These are phyloP conservation scores for Trametes hirsuta DNA, from an alignment of 1,284 basidiomycete genomes.

Conservation along the genomic window DNA sequence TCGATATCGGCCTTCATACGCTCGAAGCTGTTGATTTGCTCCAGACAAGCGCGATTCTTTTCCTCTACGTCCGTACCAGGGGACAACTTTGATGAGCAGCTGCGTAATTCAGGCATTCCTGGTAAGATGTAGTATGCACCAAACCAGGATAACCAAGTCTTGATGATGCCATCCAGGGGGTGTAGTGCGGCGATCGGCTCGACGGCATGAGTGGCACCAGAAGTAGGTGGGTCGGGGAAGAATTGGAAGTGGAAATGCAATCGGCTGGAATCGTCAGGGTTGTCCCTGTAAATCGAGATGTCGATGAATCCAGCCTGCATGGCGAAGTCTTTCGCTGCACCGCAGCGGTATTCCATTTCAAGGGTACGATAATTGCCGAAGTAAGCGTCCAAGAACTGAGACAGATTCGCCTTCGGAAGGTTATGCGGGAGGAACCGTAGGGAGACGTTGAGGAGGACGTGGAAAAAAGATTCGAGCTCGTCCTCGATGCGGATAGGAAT, in stretches of 20 bases:
- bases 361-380: not conserved
- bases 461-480: conserved; percentile 13
- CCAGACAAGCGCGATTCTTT: too few relatives aligned
- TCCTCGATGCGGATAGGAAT: not conserved
- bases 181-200: too few relatives aligned
- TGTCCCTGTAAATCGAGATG: not conserved
- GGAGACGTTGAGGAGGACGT: conserved; percentile 2
- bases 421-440: conserved; percentile 6
- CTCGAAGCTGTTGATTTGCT: too few relatives aligned
- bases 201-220: not conserved
- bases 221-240: not conserved
- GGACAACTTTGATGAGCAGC: too few relatives aligned
- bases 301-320: not conserved
- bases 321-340: not conserved
- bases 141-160: not conserved
- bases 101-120: not conserved
- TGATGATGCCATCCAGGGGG: not conserved
- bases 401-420: not conserved
- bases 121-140: not conserved
- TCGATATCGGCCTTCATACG: too few relatives aligned
- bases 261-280: not conserved
- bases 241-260: not conserved
- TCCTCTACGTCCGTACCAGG: too few relatives aligned
- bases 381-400: not conserved
- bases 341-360: not conserved